phyloP scores from a whole-genome alignment of 176 grass and related monocot species.

The Lolium perenne region DNA sequence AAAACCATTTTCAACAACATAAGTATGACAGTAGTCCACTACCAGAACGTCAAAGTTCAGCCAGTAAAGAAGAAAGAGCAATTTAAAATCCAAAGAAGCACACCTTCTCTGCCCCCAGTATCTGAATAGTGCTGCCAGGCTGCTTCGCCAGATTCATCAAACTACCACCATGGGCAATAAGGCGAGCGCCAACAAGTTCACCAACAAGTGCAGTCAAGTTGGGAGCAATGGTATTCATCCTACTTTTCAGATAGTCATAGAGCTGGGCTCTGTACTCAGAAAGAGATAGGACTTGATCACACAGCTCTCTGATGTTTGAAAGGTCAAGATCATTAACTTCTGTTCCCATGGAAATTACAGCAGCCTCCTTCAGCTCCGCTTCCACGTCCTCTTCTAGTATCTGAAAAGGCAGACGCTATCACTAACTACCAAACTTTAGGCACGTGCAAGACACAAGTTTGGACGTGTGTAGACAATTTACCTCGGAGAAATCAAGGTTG shows the following conservation, averaged over 20 bases:
- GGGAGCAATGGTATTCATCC: conserved; percentile 95
- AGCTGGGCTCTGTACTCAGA: conserved; percentile 93
- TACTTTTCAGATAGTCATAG: conserved; percentile 77
- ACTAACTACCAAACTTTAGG: neutral
- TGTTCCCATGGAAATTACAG: conserved; percentile 94
- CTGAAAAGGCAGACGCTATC: conserved; percentile 43
- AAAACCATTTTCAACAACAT: conserved; percentile 1
- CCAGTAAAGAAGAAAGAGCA: neutral
- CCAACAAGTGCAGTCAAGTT: conserved; percentile 93
- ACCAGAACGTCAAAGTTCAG: neutral
- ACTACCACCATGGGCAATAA: conserved; percentile 94
- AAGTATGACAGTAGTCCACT: neutral
- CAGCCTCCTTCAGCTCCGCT: conserved; percentile 77
- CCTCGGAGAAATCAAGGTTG: conserved; percentile 88
- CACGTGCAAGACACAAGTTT: neutral
- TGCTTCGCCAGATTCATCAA: conserved; percentile 92
- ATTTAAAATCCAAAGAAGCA: neutral
- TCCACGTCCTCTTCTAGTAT: conserved; percentile 81
- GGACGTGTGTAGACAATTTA: conserved; percentile 25
- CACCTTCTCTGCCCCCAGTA: conserved; percentile 97
- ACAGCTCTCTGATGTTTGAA: conserved; percentile 79
- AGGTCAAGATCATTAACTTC: conserved; percentile 92
- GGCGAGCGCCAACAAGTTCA: conserved; percentile 88
- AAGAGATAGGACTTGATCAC: conserved; percentile 90
- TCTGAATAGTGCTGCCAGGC: conserved; percentile 94